Conservation (phyloP, 768 basidiomycete species). For the Suillus subaureus region DNA sequence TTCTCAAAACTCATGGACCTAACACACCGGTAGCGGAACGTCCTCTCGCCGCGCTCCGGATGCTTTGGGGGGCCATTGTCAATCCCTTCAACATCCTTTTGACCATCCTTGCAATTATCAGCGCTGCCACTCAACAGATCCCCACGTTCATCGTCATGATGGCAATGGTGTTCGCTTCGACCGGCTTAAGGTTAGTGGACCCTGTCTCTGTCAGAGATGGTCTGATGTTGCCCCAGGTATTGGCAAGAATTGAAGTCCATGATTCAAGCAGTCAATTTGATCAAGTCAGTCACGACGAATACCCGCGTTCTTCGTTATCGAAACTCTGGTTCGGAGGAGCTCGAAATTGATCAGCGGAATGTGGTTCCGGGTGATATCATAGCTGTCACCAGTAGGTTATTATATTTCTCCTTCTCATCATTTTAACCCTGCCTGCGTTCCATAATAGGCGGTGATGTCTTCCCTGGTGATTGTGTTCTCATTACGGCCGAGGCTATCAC, state of each 20-base stretch:
- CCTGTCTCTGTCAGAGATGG: neutral
- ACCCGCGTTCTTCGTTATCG: slow-evolving; percentile 33
- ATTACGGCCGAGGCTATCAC: slow-evolving; percentile 36
- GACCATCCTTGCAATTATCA: slow-evolving; percentile 32
- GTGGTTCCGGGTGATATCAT: slow-evolving; percentile 37
- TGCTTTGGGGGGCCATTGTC: slow-evolving; percentile 35
- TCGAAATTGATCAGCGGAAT: slow-evolving; percentile 33
- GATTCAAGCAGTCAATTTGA: slow-evolving; percentile 35
- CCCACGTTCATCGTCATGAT: slow-evolving; percentile 39
- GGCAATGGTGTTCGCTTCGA: slow-evolving; percentile 38
- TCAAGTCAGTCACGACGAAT: slow-evolving; percentile 36
- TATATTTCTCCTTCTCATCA: neutral
- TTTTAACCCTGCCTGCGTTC: neutral
- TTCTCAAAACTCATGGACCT: slow-evolving; percentile 25
- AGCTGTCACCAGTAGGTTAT: slow-evolving; percentile 29
- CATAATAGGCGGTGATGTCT: slow-evolving; percentile 35
- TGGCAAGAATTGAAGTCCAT: slow-evolving; percentile 38
- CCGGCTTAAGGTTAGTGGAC: slow-evolving; percentile 27
- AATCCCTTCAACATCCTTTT: slow-evolving; percentile 39
- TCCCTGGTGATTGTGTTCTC: slow-evolving; percentile 38
- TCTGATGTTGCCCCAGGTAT: slow-evolving; percentile 17
- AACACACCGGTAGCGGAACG: slow-evolving; percentile 35
- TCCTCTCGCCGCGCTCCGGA: slow-evolving; percentile 28
- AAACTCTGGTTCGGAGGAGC: slow-evolving; percentile 22
- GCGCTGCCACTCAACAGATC: slow-evolving; percentile 34